These are phyloP conservation scores for Coniella vitis DNA, from an alignment of 2,329 filamentous ascomycete genomes.

Conservation along the genomic window DNA sequence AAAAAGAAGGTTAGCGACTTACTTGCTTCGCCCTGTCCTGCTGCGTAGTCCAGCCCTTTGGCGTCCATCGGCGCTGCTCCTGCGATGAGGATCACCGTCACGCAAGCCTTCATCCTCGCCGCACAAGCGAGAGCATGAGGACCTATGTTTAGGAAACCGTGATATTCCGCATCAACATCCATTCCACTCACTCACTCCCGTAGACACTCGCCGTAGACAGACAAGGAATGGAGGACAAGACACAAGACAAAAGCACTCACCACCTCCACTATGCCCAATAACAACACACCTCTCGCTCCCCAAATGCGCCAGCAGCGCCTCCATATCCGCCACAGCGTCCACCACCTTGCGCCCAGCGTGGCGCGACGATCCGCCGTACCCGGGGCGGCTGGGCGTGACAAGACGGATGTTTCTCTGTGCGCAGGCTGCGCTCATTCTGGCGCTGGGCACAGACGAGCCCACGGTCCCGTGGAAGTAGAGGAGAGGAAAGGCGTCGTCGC, in stretches of 20 bases:
- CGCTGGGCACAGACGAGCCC: neutral
- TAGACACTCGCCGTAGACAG: too few species aligned
- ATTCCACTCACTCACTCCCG: too few species aligned
- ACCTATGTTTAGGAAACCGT: neutral
- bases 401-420: conserved; percentile 2
- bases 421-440: conserved; percentile 1
- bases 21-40: conserved; percentile 7
- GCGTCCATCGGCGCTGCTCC: conserved; percentile 3
- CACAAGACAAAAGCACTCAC: neutral
- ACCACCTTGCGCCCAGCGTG: conserved; percentile 1
- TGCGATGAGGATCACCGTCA: conserved; percentile 3
- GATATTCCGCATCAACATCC: too few species aligned
- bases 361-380: conserved; percentile 7
- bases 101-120: conserved; percentile 5
- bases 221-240: too few species aligned
- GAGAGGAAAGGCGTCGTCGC: conserved; percentile 5
- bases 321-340: conserved; percentile 7
- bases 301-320: conserved; percentile 9
- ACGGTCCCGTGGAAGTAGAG: conserved; percentile 9
- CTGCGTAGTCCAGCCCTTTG: conserved; percentile 9
- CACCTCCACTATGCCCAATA: conserved; percentile 8
- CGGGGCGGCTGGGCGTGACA: conserved; percentile 7
- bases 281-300: conserved; percentile 5
- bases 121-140: conserved; percentile 11
- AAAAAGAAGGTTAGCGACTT: too few species aligned